These are phyloP conservation scores for Lithocarpus polystachyus DNA, from an alignment of 306 rosid species.

Conservation along the genomic window DNA sequence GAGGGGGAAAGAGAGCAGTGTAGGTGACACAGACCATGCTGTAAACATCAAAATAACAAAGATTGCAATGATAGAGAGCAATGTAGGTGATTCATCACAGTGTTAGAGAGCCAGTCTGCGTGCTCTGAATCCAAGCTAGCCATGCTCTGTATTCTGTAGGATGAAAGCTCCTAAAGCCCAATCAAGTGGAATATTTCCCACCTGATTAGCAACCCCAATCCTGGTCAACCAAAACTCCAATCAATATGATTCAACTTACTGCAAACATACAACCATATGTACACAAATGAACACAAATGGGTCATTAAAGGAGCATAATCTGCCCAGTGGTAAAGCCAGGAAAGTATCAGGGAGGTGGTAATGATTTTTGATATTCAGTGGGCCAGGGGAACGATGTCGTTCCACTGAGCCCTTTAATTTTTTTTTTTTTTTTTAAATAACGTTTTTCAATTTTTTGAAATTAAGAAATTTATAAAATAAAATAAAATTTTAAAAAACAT, in stretches of 20 bases:
- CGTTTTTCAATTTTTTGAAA: too few species aligned
- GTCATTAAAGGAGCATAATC: background rate
- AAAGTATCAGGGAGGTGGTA: constrained; percentile 28
- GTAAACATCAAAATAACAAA: constrained; percentile 58
- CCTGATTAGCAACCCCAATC: constrained; percentile 67
- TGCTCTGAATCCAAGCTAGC: constrained; percentile 42
- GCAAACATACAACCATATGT: constrained; percentile 6
- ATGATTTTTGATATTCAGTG: too few species aligned
- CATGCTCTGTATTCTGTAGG: constrained; percentile 47
- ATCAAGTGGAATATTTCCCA: constrained; percentile 77
- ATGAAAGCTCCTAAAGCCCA: constrained; percentile 99
- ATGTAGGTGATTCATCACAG: constrained; percentile 53
- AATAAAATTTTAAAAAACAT: too few species aligned
- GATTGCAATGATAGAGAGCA: constrained; percentile 51
- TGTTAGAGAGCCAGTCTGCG: constrained; percentile 45
- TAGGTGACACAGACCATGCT: constrained; percentile 65
- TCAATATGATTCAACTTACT: constrained; percentile 19
- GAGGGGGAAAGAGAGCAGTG: too few species aligned
- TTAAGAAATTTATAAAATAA: too few species aligned
- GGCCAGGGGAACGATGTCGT: too few species aligned
- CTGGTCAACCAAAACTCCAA: constrained; percentile 42
- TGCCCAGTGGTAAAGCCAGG: constrained; percentile 4
- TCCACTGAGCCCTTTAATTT: too few species aligned
- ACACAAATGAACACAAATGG: background rate
- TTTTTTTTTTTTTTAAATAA: too few species aligned